Evolutionary conservation across 1,284 basidiomycete species (phyloP).

Genomic region (Apiotrichum siamense): DNA sequence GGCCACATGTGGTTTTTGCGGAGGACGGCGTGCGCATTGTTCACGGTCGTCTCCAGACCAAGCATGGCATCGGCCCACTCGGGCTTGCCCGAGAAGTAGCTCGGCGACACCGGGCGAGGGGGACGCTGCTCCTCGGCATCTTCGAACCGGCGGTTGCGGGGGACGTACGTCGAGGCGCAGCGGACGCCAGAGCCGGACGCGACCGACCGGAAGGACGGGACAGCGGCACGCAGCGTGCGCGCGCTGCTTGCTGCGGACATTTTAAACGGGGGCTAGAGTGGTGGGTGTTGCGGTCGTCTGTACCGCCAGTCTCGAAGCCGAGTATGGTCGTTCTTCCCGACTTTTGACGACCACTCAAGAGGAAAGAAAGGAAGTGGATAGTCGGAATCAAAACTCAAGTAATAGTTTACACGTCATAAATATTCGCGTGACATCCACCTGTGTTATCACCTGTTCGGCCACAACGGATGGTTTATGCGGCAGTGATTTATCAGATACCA

Average conservation of each 20-base stretch:
- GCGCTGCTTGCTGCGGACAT: conserved; percentile 4
- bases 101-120: conserved; percentile 54
- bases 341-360: conserved; percentile 7
- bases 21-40: conserved; percentile 57
- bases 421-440: no score
- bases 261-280: background rate
- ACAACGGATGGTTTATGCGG: no score
- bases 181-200: conserved; percentile 2
- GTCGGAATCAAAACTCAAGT: background rate
- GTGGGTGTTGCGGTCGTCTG: background rate
- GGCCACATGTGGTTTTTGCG: conserved; percentile 66
- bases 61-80: conserved; percentile 68
- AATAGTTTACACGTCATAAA: background rate
- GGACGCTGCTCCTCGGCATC: conserved; percentile 8
- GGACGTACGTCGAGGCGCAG: conserved; percentile 9
- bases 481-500: conserved; percentile 10
- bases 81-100: conserved; percentile 82
- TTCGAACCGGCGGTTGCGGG: background rate
- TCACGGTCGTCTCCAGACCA: conserved; percentile 61
- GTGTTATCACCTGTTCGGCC: no score
- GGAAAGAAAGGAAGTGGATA: background rate
- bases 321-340: background rate
- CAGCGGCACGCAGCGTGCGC: conserved; percentile 7
- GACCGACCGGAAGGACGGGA: background rate
- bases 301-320: no score